These are phyloP conservation scores for Chlamydomonas applanata DNA, from an alignment of 139 green algal species.

Conservation along the genomic window DNA sequence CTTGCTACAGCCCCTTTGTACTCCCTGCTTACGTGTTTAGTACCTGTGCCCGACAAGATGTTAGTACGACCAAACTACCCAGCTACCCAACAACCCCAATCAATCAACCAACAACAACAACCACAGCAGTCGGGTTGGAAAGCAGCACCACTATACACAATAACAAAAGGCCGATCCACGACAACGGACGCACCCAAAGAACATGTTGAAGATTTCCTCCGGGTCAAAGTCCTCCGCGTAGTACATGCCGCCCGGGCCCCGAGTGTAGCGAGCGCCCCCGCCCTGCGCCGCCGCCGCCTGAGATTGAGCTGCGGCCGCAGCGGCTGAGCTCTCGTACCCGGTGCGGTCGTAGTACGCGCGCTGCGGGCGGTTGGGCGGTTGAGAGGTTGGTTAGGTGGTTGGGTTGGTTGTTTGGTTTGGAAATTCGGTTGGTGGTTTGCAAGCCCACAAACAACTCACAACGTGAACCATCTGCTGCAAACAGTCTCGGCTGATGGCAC, in stretches of 20 bases:
- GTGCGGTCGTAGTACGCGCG: slow-evolving; percentile 56
- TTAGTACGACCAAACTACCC: background rate
- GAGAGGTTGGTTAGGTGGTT: too few species aligned
- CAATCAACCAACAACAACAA: too few species aligned
- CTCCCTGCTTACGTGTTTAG: too few species aligned
- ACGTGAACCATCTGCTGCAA: too few species aligned
- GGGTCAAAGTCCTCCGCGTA: slow-evolving; percentile 60
- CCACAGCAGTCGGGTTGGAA: too few species aligned
- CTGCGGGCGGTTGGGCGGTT: background rate
- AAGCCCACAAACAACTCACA: too few species aligned
- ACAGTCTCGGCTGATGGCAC: too few species aligned
- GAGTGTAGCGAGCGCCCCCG: background rate
- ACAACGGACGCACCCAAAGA: slow-evolving; percentile 52
- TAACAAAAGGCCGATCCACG: background rate
- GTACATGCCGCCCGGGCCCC: slow-evolving; percentile 6
- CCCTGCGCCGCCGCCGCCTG: background rate
- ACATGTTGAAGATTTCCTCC: slow-evolving; percentile 74
- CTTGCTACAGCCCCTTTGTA: too few species aligned
- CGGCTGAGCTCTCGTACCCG: slow-evolving; percentile 36
- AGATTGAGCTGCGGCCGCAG: slow-evolving; percentile 11
- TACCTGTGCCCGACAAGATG: too few species aligned
- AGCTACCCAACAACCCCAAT: background rate
- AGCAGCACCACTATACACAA: background rate
- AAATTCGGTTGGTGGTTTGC: too few species aligned
- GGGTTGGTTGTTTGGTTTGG: too few species aligned